A percentile compares a stretch with the other conserved stretches of the same genome.
Evolutionary conservation across 805 yeast genomes (phyloP).

Genomic region (Candida krabiensis): DNA sequence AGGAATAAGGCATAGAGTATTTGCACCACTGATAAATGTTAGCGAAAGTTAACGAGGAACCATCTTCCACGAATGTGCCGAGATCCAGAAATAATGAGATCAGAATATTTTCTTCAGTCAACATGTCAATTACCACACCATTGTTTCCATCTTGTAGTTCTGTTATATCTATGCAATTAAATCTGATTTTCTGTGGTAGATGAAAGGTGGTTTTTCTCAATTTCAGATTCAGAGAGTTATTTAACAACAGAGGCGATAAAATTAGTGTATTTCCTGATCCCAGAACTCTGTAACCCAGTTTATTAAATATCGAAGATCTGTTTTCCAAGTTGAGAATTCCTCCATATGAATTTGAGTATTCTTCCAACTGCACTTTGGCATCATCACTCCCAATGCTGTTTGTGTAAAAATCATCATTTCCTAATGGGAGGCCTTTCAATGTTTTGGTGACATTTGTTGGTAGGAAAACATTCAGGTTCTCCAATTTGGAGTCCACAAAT

Average conservation of each 20-base stretch:
- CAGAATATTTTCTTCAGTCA: slow-evolving; percentile 52
- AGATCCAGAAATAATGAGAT: slow-evolving; percentile 48
- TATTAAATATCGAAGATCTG: slow-evolving; percentile 14
- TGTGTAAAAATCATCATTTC: slow-evolving; percentile 2
- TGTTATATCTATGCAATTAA: slow-evolving; percentile 38
- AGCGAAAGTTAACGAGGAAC: slow-evolving; percentile 9
- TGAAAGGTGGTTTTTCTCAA: slow-evolving; percentile 39
- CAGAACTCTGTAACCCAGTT: slow-evolving; percentile 15
- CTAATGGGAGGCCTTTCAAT: slow-evolving; percentile 8
- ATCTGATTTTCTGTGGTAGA: slow-evolving; percentile 38
- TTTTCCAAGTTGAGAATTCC: slow-evolving; percentile 9
- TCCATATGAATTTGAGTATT: slow-evolving; percentile 14
- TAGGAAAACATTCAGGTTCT: slow-evolving; percentile 2
- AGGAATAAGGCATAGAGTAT: slow-evolving; percentile 66
- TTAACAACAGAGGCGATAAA: slow-evolving; percentile 41
- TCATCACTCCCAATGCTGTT: neutral
- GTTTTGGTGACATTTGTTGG: slow-evolving; percentile 16
- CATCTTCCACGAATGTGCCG: slow-evolving; percentile 39
- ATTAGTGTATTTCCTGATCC: slow-evolving; percentile 10
- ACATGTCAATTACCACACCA: slow-evolving; percentile 49
- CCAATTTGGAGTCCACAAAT: slow-evolving; percentile 10
- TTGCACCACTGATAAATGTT: slow-evolving; percentile 60
- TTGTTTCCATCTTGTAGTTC: slow-evolving; percentile 28
- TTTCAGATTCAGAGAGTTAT: slow-evolving; percentile 34
- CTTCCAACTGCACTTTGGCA: slow-evolving; percentile 7